phyloP scores from a whole-genome alignment of 495 filamentous ascomycete genomes.

The Annulohypoxylon maeteangense region DNA sequence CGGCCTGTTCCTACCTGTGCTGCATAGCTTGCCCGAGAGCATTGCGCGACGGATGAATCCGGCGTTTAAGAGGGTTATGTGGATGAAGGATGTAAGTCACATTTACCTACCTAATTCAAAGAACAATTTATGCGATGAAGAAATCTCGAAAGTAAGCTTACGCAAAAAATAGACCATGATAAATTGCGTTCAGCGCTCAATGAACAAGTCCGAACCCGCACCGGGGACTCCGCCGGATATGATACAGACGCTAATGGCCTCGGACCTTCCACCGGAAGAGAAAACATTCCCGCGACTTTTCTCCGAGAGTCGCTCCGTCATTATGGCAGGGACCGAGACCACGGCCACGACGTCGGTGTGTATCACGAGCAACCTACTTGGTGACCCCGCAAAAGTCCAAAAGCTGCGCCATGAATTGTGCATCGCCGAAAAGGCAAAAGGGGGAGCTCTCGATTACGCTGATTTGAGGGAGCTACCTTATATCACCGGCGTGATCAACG shows the following conservation, averaged over 20 bases:
- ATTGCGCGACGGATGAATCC: slow-evolving; percentile 32
- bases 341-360: slow-evolving; percentile 47
- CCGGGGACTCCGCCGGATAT: slow-evolving; percentile 32
- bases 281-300: slow-evolving; percentile 49
- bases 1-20: slow-evolving; percentile 19
- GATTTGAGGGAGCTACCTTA: slow-evolving; percentile 52
- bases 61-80: slow-evolving; percentile 28
- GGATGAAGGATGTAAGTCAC: slow-evolving; percentile 36
- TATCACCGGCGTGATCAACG: slow-evolving; percentile 54
- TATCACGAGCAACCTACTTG: slow-evolving; percentile 46
- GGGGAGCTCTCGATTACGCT: slow-evolving; percentile 26
- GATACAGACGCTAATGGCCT: slow-evolving; percentile 50
- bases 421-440: slow-evolving; percentile 29
- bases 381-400: slow-evolving; percentile 41
- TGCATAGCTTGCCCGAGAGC: slow-evolving; percentile 33
- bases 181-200: slow-evolving; percentile 33
- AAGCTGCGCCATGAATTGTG: slow-evolving; percentile 48
- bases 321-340: slow-evolving; percentile 56
- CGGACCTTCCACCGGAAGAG: slow-evolving; percentile 50
- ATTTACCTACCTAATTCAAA: no score
- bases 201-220: slow-evolving; percentile 33
- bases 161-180: slow-evolving; percentile 25
- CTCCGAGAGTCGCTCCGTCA: slow-evolving; percentile 48
- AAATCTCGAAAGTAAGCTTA: background rate
- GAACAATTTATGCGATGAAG: background rate